Evolutionary conservation across 441 rosid species (phyloP).

Genomic region (Pelargonium myrrhifolium): DNA sequence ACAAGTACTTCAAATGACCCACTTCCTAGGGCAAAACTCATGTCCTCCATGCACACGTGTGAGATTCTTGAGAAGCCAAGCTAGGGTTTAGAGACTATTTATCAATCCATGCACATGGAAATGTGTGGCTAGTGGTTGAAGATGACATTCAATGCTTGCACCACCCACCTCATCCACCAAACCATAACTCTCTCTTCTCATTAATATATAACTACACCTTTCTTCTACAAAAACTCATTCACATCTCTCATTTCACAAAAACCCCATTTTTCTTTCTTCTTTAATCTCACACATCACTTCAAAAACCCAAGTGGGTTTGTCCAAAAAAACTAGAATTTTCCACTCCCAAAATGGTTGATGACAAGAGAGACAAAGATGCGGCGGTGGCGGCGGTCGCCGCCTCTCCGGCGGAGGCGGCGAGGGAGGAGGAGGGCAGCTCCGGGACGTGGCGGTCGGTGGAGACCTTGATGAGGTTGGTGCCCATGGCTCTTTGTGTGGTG

Average conservation of each 20-base stretch:
- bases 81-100: background rate
- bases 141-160: background rate
- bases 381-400: background rate
- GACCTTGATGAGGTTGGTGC: conserved; percentile 57
- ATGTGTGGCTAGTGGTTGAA: background rate
- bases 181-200: background rate
- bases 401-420: background rate
- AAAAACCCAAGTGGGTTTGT: background rate
- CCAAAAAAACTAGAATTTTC: too few species aligned
- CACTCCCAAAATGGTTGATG: too few species aligned
- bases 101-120: background rate
- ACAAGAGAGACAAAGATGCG: background rate
- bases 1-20: too few species aligned
- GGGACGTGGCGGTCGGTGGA: conserved; percentile 39
- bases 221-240: too few species aligned
- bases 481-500: conserved; percentile 58
- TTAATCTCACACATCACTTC: background rate
- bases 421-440: conserved; percentile 23
- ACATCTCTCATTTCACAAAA: too few species aligned
- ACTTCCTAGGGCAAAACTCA: too few species aligned
- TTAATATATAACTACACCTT: too few species aligned
- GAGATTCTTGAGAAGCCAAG: background rate
- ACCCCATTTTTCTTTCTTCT: too few species aligned
- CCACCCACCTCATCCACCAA: conserved; percentile 1
- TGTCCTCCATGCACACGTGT: too few species aligned